Percentiles rank a stretch among this genome's conserved stretches.
These are phyloP conservation scores for Botryotinia narcissicola DNA, from an alignment of 2,329 filamentous ascomycete genomes.

Conservation along the genomic window DNA sequence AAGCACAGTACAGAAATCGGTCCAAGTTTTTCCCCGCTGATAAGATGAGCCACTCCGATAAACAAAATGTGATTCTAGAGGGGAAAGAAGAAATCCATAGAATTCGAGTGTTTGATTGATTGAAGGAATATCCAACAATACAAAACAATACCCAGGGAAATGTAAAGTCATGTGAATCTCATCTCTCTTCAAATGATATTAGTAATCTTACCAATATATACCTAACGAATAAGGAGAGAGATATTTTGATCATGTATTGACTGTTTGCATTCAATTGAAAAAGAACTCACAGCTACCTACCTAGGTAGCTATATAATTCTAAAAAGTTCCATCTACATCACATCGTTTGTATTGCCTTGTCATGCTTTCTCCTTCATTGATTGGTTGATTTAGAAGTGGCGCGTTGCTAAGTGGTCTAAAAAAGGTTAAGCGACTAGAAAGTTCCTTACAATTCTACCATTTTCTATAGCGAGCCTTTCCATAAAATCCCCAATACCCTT, in stretches of 20 bases:
- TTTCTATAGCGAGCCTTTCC: constrained; percentile 20
- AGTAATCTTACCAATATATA: not conserved
- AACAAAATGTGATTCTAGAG: not conserved
- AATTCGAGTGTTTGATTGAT: not conserved
- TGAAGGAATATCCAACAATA: not conserved
- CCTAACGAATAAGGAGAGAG: not conserved
- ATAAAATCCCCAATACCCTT: constrained; percentile 17
- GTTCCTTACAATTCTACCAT: constrained; percentile 22
- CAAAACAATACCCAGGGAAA: not conserved
- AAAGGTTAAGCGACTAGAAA: constrained; percentile 11
- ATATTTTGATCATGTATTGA: not conserved
- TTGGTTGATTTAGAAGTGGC: constrained; percentile 5
- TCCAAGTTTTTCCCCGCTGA: constrained; percentile 10
- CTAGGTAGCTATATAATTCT: not conserved
- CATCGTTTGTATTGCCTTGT: constrained; percentile 1
- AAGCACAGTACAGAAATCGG: not conserved
- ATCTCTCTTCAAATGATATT: not conserved
- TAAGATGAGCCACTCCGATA: not conserved
- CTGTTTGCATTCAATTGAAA: constrained; percentile 3
- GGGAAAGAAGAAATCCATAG: not conserved
- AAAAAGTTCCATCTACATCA: constrained; percentile 10
- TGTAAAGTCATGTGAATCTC: not conserved
- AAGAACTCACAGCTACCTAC: not conserved
- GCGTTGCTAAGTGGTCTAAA: constrained; percentile 5
- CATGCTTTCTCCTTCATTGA: not conserved